phyloP scores from a whole-genome alignment of 164 flowering plant species.

The Santalum album region DNA sequence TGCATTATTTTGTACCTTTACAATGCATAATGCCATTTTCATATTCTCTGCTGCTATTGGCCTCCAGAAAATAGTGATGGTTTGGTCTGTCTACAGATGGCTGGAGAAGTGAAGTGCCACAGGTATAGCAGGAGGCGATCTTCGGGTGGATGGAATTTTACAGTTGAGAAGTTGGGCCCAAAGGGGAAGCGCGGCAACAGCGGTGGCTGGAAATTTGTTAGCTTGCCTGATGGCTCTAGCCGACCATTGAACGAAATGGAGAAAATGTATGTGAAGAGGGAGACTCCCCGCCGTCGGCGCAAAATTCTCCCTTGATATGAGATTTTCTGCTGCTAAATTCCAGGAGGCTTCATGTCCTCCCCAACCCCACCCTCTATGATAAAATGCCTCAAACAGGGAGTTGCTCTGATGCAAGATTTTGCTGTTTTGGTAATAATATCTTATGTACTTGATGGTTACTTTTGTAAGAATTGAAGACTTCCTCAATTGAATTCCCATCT shows the following conservation, averaged over 20 bases:
- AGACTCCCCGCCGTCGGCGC: slow-evolving; percentile 64
- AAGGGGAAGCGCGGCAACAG: slow-evolving; percentile 75
- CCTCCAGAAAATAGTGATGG: not conserved
- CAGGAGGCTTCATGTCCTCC: too few relatives aligned
- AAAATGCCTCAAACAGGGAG: too few relatives aligned
- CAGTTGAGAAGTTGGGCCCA: slow-evolving; percentile 75
- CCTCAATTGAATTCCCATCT: too few relatives aligned
- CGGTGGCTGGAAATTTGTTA: slow-evolving; percentile 88
- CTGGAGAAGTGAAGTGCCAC: slow-evolving; percentile 75
- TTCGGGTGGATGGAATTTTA: slow-evolving; percentile 72
- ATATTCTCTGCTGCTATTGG: not conserved
- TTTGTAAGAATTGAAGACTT: too few relatives aligned
- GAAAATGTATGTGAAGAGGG: slow-evolving; percentile 76
- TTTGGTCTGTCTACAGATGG: slow-evolving; percentile 40
- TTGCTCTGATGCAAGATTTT: too few relatives aligned
- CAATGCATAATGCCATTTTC: not conserved
- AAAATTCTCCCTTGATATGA: slow-evolving; percentile 49
- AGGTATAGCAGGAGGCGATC: slow-evolving; percentile 76
- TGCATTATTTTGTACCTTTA: not conserved
- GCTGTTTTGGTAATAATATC: too few relatives aligned
- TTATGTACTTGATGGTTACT: too few relatives aligned
- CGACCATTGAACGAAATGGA: slow-evolving; percentile 76
- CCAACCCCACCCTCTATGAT: too few relatives aligned
- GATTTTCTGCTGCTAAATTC: slow-evolving; percentile 2
- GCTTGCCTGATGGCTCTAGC: slow-evolving; percentile 85